A percentile compares a stretch with the other conserved stretches of the same genome.
Evolutionary conservation across 225 moss, liverwort and hornwort species (phyloP).

Genomic region (Polytrichum commune): DNA sequence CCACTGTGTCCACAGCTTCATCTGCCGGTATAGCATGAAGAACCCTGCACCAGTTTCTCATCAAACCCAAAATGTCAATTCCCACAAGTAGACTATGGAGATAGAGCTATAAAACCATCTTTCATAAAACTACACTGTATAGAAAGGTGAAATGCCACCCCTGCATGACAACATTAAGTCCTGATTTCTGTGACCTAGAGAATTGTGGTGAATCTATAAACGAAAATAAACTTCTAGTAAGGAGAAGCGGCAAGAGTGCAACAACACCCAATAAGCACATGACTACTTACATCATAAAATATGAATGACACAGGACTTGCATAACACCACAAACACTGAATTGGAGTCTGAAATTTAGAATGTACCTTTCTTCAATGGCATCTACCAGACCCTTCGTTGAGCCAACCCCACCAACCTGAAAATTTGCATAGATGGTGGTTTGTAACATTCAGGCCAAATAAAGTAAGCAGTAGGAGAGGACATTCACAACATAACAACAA

Average conservation of each 20-base stretch:
- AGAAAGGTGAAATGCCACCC: too few species aligned
- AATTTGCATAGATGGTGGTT: constrained; percentile 3
- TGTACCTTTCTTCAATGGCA: constrained; percentile 93
- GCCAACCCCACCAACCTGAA: constrained; percentile 89
- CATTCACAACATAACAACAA: neutral
- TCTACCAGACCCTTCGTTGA: constrained; percentile 88
- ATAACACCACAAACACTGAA: neutral
- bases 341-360: neutral
- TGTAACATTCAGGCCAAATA: neutral
- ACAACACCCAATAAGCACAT: too few species aligned
- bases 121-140: too few species aligned
- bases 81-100: too few species aligned
- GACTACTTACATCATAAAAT: too few species aligned
- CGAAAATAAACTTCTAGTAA: too few species aligned
- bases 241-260: too few species aligned
- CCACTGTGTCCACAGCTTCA: constrained; percentile 98
- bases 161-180: too few species aligned
- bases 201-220: too few species aligned
- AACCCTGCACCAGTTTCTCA: constrained; percentile 52
- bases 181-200: too few species aligned
- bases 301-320: too few species aligned
- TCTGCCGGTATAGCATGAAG: constrained; percentile 85
- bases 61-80: constrained; percentile 7
- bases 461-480: neutral
- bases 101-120: too few species aligned